Percentiles rank a stretch among this genome's conserved stretches.
phyloP scores from a whole-genome alignment of 2,329 filamentous ascomycete species.

The Cladosporium cucumerinum region DNA sequence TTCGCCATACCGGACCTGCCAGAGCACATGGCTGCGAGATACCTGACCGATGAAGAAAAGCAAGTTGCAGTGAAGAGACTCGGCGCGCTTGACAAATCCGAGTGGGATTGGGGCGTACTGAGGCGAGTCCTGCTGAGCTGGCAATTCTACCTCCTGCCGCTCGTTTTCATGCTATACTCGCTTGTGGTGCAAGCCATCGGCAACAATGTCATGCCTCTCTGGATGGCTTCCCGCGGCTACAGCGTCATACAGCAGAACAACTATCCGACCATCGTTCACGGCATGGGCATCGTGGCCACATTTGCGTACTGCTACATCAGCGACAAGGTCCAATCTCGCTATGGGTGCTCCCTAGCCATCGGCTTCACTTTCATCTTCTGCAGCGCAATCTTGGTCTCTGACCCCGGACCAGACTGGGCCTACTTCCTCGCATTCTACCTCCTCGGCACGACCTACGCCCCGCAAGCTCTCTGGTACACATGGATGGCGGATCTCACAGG shows the following conservation, averaged over 20 bases:
- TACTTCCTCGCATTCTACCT: constrained; percentile 47
- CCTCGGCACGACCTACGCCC: constrained; percentile 45
- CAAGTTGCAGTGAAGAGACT: constrained; percentile 40
- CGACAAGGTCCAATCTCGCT: constrained; percentile 43
- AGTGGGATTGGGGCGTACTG: constrained; percentile 31
- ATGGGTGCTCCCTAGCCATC: constrained; percentile 44
- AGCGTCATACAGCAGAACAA: constrained; percentile 45
- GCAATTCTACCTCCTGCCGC: constrained; percentile 47
- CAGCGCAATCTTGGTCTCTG: constrained; percentile 38
- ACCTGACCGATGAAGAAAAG: constrained; percentile 36
- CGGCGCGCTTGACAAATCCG: constrained; percentile 29
- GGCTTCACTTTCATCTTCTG: constrained; percentile 44
- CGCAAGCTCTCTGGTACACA: constrained; percentile 47
- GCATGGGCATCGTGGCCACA: constrained; percentile 43
- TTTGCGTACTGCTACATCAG: constrained; percentile 42
- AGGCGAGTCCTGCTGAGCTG: constrained; percentile 40
- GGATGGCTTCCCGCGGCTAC: constrained; percentile 47
- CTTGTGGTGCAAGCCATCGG: constrained; percentile 43
- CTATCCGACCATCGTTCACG: constrained; percentile 44
- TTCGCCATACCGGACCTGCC: constrained; percentile 46
- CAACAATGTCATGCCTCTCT: constrained; percentile 47
- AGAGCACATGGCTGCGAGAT: constrained; percentile 42
- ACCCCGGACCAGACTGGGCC: constrained; percentile 34
- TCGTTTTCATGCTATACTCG: constrained; percentile 48
- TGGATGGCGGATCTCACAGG: constrained; percentile 47